Evolutionary conservation across 2,329 filamentous ascomycete species (phyloP).

Genomic region (Arthrobotrys conoides): DNA sequence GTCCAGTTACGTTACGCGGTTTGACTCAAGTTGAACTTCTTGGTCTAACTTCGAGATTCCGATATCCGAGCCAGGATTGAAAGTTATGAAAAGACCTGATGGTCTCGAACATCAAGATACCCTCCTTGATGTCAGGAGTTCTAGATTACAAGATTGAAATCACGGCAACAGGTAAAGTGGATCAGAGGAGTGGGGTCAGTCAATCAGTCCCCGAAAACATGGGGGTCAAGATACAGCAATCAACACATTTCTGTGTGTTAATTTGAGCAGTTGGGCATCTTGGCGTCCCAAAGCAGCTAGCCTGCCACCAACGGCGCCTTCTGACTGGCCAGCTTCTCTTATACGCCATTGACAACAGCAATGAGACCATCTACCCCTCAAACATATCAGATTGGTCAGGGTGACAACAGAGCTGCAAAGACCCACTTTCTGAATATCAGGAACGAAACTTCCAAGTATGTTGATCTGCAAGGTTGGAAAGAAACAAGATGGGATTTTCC

Average conservation of each 20-base stretch:
- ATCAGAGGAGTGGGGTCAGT: not conserved
- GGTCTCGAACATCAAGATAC: not conserved
- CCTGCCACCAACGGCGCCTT: not conserved
- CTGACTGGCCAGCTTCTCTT: conserved; percentile 39
- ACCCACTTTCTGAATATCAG: conserved; percentile 25
- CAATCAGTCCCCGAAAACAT: not conserved
- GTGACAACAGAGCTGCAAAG: not conserved
- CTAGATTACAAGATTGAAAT: conserved; percentile 20
- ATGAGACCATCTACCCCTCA: conserved; percentile 55
- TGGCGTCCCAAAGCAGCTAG: conserved; percentile 37
- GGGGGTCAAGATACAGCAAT: not conserved
- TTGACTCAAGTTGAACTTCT: not conserved
- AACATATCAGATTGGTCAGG: conserved; percentile 13
- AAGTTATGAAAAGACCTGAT: not conserved
- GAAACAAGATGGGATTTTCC: conserved; percentile 39
- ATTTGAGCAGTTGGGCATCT: conserved; percentile 18
- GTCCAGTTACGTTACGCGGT: not conserved
- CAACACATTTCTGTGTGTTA: conserved; percentile 53
- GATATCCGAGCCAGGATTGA: not conserved
- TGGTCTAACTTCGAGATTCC: not conserved
- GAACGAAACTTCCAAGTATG: conserved; percentile 12
- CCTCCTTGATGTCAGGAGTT: conserved; percentile 7
- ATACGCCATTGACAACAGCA: conserved; percentile 36
- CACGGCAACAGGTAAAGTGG: not conserved
- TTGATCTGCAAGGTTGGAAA: conserved; percentile 27